phyloP scores from a whole-genome alignment of 345 rosid species.

The Acer negundo region DNA sequence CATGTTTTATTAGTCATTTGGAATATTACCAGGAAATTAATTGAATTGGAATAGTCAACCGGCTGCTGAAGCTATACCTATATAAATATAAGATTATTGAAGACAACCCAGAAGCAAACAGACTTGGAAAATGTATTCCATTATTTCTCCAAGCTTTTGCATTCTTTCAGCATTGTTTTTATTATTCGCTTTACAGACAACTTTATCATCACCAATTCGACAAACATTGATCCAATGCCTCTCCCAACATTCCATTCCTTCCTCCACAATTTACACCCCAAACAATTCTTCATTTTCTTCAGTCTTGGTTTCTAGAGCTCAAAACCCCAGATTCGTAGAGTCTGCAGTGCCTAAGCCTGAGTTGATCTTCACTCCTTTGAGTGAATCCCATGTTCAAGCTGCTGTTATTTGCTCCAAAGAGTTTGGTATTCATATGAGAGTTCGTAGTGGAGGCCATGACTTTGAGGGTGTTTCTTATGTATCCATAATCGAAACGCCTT shows the following conservation, averaged over 20 bases:
- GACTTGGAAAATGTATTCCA: background rate
- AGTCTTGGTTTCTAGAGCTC: constrained; percentile 48
- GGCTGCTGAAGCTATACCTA: too few relatives aligned
- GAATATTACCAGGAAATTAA: too few relatives aligned
- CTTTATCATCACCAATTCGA: background rate
- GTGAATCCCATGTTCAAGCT: background rate
- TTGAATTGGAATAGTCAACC: too few relatives aligned
- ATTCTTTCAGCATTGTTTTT: background rate
- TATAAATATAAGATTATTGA: too few relatives aligned
- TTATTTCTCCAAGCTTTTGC: background rate
- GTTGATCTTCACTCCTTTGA: background rate
- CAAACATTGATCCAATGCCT: constrained; percentile 42
- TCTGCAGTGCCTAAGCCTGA: constrained; percentile 56
- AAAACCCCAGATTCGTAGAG: constrained; percentile 47
- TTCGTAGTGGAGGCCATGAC: constrained; percentile 8
- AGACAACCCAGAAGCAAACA: background rate
- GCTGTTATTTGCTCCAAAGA: constrained; percentile 42
- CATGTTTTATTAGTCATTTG: too few relatives aligned
- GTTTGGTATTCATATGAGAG: constrained; percentile 46
- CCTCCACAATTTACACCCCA: constrained; percentile 14
- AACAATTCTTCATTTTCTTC: constrained; percentile 41
- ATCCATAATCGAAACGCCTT: background rate
- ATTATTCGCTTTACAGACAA: background rate
- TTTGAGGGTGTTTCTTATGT: background rate
- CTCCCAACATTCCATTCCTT: constrained; percentile 27